A percentile compares a stretch with the other conserved stretches of the same genome.
Evolutionary conservation across 192 early-diverging fungal species (phyloP).

Genomic region (Anaeromyces robustus): DNA sequence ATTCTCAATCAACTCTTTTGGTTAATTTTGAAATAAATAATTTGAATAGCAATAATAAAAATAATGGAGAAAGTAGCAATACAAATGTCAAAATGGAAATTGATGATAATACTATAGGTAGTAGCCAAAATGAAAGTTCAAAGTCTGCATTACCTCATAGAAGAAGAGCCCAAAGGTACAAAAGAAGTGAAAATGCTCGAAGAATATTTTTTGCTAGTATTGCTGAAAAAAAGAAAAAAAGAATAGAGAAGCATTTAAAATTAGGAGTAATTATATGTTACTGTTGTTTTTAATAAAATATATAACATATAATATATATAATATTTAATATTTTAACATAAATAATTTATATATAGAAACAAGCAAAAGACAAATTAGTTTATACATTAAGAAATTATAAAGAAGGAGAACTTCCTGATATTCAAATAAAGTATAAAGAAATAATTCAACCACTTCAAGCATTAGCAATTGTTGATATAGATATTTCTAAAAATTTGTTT

Average conservation of each 20-base stretch:
- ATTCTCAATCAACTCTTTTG: neutral
- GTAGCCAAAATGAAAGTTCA: neutral
- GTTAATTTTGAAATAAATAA: neutral
- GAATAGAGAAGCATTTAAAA: constrained; percentile 5
- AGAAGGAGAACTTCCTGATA: constrained; percentile 61
- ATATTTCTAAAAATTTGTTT: constrained; percentile 27
- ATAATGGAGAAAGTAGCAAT: constrained; percentile 16
- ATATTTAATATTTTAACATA: no score
- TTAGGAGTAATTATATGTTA: neutral
- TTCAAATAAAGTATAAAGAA: constrained; percentile 49
- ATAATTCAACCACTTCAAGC: constrained; percentile 47
- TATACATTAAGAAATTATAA: constrained; percentile 45
- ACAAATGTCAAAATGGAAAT: constrained; percentile 6
- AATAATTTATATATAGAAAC: constrained; percentile 14
- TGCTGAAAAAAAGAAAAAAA: constrained; percentile 21
- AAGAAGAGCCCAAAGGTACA: neutral
- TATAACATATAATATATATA: no score
- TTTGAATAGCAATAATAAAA: neutral
- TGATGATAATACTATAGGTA: constrained; percentile 9
- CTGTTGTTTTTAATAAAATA: no score
- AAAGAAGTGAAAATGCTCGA: neutral
- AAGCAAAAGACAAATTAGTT: constrained; percentile 29
- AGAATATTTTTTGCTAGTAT: constrained; percentile 19
- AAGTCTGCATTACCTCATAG: neutral
- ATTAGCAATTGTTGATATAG: constrained; percentile 35